Conservation (phyloP, 768 basidiomycete genomes). For the Tephrocybe sp. region DNA sequence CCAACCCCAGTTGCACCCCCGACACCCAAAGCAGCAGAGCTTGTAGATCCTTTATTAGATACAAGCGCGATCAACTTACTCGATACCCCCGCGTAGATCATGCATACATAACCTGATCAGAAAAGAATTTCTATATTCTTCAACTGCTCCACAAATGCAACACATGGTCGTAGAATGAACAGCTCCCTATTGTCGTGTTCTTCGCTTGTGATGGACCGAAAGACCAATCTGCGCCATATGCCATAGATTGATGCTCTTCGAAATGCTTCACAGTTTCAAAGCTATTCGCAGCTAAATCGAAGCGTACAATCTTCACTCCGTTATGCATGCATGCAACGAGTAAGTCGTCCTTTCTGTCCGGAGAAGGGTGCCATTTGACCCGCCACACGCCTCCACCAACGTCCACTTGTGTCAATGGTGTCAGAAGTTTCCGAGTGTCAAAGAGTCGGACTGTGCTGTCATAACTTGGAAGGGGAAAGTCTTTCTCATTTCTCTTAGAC, state of each 20-base stretch:
- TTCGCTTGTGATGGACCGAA: conserved; percentile 32
- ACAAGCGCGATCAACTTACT: too few relatives aligned
- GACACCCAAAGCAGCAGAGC: neutral
- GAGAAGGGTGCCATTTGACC: conserved; percentile 90
- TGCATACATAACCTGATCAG: conserved; percentile 7
- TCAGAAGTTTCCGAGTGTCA: conserved; percentile 69
- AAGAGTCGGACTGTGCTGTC: conserved; percentile 79
- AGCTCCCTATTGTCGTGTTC: conserved; percentile 72
- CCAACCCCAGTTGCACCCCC: neutral
- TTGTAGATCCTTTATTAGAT: too few relatives aligned
- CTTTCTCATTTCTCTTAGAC: too few relatives aligned
- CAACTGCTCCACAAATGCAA: conserved; percentile 79
- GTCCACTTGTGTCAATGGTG: conserved; percentile 56
- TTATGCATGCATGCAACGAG: conserved; percentile 98
- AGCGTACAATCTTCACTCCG: conserved; percentile 82
- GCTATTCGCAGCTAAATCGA: conserved; percentile 40
- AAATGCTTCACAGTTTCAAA: conserved; percentile 48
- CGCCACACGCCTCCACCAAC: conserved; percentile 96
- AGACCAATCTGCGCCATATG: conserved; percentile 94
- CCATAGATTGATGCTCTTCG: conserved; percentile 77
- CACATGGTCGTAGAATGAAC: conserved; percentile 93
- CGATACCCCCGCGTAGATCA: neutral
- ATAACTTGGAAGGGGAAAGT: conserved; percentile 60
- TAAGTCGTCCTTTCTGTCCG: conserved; percentile 65
- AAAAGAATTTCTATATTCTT: conserved; percentile 13